Base-by-base conservation (phyloP, 2,329 filamentous ascomycete species). In the Magnaporthiopsis incrustans region DNA sequence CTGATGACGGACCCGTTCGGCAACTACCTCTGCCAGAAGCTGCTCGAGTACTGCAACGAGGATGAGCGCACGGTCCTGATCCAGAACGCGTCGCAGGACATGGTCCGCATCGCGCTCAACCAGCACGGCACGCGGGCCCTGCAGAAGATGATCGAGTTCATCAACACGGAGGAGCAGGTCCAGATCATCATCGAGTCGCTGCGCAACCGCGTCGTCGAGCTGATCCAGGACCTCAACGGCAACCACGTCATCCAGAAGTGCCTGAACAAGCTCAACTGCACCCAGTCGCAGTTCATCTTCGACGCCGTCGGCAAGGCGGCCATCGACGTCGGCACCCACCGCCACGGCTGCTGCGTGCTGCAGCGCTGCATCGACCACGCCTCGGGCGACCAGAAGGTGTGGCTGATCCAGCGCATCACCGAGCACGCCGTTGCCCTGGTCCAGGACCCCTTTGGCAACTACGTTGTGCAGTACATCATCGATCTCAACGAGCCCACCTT, bases 171-270 rank as follows among this genome's bases (percentile, higher is more conserved):
- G 3, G 87, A 90, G 72, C 95, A 99, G 77, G 90, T 94, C 62
- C 83, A 90, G 70, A 89, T 91, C 69, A 95, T 99, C 74, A 96
- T 96, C 68, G 82, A 89, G 64, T 91, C 95, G 18, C 84, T 99
- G 62, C 85, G 88, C 67, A 84, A 87, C 73, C 87, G 91, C 66
- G 95, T 99, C 61, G 95, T 99, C 26, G 89, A 95, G 70, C 84
- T 99, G 64, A 97, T 99, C 67, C 92, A 99, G 75, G 89, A 99
- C 71, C 82, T 99, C 63, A 99, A 99, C 73, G 95, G 95, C 75
- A 99, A 99, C 72, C 95, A 99, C 72, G 95, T 99, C 71, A 97
- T 99, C 68, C 95, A 99, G 78, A 99, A 99, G 79, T 99, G 95
- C 72, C 85, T 99, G 63, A 99, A 98, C 79, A 96, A 96, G 76